These are phyloP conservation scores for Fusarium domesticum DNA, from an alignment of 2,329 filamentous ascomycete species.

Conservation along the genomic window DNA sequence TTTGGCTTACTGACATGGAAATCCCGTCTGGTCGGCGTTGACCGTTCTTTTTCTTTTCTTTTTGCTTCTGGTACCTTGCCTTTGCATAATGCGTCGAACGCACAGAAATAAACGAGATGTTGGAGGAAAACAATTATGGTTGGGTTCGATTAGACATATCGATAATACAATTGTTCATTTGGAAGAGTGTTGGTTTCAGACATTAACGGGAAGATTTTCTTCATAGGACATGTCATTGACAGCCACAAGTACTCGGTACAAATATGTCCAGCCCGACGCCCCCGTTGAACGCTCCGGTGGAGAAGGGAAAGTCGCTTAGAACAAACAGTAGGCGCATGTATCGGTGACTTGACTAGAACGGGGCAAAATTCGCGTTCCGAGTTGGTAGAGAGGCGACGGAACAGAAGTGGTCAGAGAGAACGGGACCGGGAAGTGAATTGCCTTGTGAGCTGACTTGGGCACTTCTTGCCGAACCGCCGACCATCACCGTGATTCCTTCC, in stretches of 20 bases:
- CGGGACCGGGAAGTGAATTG: neutral
- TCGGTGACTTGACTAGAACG: slow-evolving; percentile 13
- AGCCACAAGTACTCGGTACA: neutral
- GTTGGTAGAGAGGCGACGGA: no score
- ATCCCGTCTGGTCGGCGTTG: neutral
- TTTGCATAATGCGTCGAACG: no score
- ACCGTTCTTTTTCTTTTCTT: neutral
- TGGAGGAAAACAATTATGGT: no score
- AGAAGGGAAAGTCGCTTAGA: no score
- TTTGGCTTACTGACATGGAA: slow-evolving; percentile 5
- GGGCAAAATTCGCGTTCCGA: no score
- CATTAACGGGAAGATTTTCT: neutral
- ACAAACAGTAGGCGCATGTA: slow-evolving; percentile 5
- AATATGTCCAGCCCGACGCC: neutral
- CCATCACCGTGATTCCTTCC: slow-evolving; percentile 1
- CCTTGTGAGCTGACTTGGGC: slow-evolving; percentile 9
- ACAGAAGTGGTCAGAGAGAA: neutral
- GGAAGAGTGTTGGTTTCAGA: neutral
- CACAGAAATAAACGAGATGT: no score
- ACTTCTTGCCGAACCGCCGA: slow-evolving; percentile 26
- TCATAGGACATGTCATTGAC: neutral
- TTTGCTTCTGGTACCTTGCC: no score
- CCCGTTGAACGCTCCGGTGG: no score
- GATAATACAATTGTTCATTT: no score
- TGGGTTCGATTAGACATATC: no score